Percentiles rank a stretch among this genome's conserved stretches.
phyloP scores from a whole-genome alignment of 306 rosid genomes.

The Dryas octopetala region DNA sequence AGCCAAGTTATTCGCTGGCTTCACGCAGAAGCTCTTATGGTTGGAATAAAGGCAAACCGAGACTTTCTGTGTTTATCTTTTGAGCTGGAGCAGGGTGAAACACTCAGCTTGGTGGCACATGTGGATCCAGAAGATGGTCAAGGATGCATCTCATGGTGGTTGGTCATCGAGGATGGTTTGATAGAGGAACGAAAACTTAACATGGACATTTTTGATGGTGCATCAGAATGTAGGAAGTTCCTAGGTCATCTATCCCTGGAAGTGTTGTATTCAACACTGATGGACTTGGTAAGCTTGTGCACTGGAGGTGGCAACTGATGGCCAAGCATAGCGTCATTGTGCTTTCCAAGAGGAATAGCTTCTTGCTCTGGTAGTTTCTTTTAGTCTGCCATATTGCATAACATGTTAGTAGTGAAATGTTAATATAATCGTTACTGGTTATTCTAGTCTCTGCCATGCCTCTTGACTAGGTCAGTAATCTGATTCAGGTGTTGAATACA shows the following conservation, averaged over 20 bases:
- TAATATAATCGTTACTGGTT: neutral
- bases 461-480: neutral
- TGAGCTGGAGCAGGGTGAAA: conserved; percentile 84
- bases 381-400: neutral
- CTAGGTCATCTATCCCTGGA: conserved; percentile 80
- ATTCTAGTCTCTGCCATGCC: neutral
- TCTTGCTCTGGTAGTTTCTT: neutral
- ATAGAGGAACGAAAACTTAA: conserved; percentile 66
- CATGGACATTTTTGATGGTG: conserved; percentile 45
- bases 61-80: conserved; percentile 76
- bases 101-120: conserved; percentile 70
- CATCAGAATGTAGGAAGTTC: conserved; percentile 67
- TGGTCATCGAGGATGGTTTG: conserved; percentile 70
- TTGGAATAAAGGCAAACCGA: conserved; percentile 72
- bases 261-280: conserved; percentile 69
- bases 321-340: neutral
- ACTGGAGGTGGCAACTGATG: conserved; percentile 55
- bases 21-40: conserved; percentile 71
- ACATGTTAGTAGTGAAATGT: neutral
- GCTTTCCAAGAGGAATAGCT: neutral
- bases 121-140: conserved; percentile 78
- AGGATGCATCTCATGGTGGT: conserved; percentile 91
- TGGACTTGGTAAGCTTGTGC: conserved; percentile 80
- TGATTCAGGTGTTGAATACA: neutral
- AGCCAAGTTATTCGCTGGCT: conserved; percentile 89